A percentile compares a stretch with the other conserved stretches of the same genome.
phyloP scores from a whole-genome alignment of 768 basidiomycete species.

The Lentinula lateritia region DNA sequence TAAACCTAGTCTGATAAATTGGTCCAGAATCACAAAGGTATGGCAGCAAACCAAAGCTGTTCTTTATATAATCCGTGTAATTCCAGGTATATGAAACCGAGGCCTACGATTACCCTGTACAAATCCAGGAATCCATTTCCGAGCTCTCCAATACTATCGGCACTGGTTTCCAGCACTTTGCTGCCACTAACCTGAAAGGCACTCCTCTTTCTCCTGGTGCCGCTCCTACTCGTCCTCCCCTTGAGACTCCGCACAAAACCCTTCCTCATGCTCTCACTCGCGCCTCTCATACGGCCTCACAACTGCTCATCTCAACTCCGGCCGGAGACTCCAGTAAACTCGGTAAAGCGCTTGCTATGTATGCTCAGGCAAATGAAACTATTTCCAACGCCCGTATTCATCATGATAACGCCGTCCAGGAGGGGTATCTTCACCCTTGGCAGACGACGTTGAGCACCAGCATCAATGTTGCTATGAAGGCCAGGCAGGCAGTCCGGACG shows the following conservation, averaged over 20 bases:
- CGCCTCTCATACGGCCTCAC: conserved; percentile 61
- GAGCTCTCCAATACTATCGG: conserved; percentile 70
- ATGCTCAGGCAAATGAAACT: conserved; percentile 73
- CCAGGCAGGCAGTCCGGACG: conserved; percentile 72
- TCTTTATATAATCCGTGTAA: conserved; percentile 25
- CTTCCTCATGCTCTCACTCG: conserved; percentile 92
- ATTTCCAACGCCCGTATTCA: conserved; percentile 66
- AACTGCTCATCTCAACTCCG: conserved; percentile 32
- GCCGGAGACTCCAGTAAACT: conserved; percentile 55
- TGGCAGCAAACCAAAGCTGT: not conserved
- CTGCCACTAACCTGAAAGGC: conserved; percentile 83
- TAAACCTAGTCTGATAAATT: not conserved
- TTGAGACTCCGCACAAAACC: conserved; percentile 80
- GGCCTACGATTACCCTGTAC: conserved; percentile 84
- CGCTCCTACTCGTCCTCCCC: conserved; percentile 55
- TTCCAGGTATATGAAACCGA: conserved; percentile 86
- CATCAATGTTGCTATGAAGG: conserved; percentile 89
- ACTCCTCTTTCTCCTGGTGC: conserved; percentile 66
- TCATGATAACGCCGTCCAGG: conserved; percentile 70
- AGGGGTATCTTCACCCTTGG: conserved; percentile 76
- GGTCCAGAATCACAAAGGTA: conserved; percentile 6
- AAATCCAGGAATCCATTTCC: conserved; percentile 76
- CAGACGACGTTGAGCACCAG: conserved; percentile 80
- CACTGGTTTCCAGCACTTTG: conserved; percentile 75
- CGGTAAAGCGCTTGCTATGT: conserved; percentile 70